Evolutionary conservation across 805 yeast species (phyloP), one percentile per base, ranked within the genome.

Genomic region (Torulaspora franciscae): DNA sequence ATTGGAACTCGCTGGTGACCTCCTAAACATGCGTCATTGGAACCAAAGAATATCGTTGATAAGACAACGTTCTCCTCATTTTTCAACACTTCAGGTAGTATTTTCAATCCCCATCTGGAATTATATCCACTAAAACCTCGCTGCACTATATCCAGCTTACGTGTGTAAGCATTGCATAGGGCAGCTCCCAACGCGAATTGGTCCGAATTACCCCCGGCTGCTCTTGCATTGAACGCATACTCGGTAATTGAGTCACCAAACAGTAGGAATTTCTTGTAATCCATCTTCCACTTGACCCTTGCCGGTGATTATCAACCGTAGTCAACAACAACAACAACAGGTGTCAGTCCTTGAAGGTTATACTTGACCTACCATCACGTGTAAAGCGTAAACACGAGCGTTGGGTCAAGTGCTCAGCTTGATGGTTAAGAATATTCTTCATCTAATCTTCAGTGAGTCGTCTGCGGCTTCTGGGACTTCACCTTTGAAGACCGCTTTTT

Each of bases 101-200:
- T 53, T 37, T 70, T 64, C 7, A 69, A 56, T 0, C 77, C 88
- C 66, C 81, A 81, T 28, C 78, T 75, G 0, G 89, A 66, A 53
- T 75, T 85, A 67, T 85, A 89, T 0, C 97, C 96, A 1, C 79
- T 59, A 56, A 69, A 86, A 0, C 97, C 97, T 47, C 95, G 69
- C 32, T 77, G 80, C 1, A 88, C 57, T 2, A 90, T 68, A 51
- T 86, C 91, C 37, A 86, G 54, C 57, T 72, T 76, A 35, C 95
- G 72, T 1, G 71, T 64, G 59, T 85, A 85, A n/a, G 54, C 53
- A 42, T 70, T 56, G 30, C 67, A 71, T 22, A 83, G 56, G 0
- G 75, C 80, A 0, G 83, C 71, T 2, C 78, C 80, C 24, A 75
- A 58, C 4, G 72, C 67, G 57, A 77, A 80, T n/a, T 69, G 65